phyloP scores from a whole-genome alignment of 495 filamentous ascomycete genomes.

The Melanomma pulvis-pyrius region DNA sequence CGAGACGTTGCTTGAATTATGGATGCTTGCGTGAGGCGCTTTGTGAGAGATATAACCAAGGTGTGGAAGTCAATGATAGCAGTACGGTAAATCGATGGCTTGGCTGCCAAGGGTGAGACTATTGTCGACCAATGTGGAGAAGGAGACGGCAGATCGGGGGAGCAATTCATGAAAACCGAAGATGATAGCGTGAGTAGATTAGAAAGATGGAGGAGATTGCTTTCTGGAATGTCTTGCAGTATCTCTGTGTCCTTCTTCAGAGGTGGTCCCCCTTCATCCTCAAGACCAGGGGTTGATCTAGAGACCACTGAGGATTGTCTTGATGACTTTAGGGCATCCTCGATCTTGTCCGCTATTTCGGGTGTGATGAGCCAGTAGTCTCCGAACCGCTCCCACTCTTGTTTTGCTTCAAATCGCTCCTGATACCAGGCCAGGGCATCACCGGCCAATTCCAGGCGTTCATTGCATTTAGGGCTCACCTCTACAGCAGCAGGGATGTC shows the following conservation, averaged over 20 bases:
- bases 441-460: constrained; percentile 68
- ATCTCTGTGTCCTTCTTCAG: background rate
- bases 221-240: constrained; percentile 28
- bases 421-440: constrained; percentile 62
- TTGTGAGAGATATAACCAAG: constrained; percentile 31
- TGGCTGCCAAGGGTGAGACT: constrained; percentile 8
- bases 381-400: constrained; percentile 59
- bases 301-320: background rate
- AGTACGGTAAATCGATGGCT: constrained; percentile 35
- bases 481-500: constrained; percentile 75
- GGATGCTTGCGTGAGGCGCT: constrained; percentile 25
- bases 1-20: constrained; percentile 35
- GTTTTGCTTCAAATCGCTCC: constrained; percentile 56
- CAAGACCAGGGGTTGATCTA: background rate
- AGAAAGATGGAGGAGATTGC: constrained; percentile 15
- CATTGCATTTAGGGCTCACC: constrained; percentile 65
- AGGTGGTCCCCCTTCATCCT: background rate
- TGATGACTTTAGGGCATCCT: constrained; percentile 8
- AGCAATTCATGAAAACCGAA: constrained; percentile 35
- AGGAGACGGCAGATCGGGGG: constrained; percentile 2
- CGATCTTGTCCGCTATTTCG: constrained; percentile 48
- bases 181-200: constrained; percentile 21
- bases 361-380: constrained; percentile 59
- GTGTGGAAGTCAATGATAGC: constrained; percentile 37
- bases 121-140: constrained; percentile 16